A percentile compares a stretch with the other conserved stretches of the same genome.
These are phyloP conservation scores for Cinchona pubescens DNA, from an alignment of 257 asterid species.

Conservation along the genomic window DNA sequence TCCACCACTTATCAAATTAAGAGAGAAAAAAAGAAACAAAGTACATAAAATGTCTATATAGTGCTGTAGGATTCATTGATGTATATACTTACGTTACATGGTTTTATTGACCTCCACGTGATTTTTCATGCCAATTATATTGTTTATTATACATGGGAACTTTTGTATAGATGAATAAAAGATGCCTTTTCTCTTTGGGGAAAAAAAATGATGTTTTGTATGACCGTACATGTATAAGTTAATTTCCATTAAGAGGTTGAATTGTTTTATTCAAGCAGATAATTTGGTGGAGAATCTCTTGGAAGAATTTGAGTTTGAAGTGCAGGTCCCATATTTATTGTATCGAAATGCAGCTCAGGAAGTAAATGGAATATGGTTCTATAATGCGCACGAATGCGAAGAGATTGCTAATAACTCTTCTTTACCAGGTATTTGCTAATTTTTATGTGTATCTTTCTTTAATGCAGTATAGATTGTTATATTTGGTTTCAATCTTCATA, in stretches of 20 bases:
- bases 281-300: conserved; percentile 83
- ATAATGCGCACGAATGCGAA: conserved; percentile 72
- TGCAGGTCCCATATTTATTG: conserved; percentile 79
- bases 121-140: background rate
- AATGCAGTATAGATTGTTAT: background rate
- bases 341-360: conserved; percentile 80
- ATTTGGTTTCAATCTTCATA: background rate
- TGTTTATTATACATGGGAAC: background rate
- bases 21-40: too few species aligned
- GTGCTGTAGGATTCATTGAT: background rate
- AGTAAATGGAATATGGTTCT: conserved; percentile 97
- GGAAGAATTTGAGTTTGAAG: conserved; percentile 84
- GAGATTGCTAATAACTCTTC: conserved; percentile 75
- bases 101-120: background rate
- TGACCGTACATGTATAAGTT: background rate
- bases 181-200: background rate
- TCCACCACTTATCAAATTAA: background rate
- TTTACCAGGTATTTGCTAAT: conserved; percentile 58
- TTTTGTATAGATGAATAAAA: background rate
- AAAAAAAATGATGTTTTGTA: background rate
- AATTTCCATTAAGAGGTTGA: background rate
- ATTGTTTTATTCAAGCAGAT: conserved; percentile 40
- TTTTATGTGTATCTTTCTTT: background rate
- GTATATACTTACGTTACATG: background rate
- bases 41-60: background rate